Conservation (phyloP, 257 asterid genomes). For the Fraxinus quadrangulata region DNA sequence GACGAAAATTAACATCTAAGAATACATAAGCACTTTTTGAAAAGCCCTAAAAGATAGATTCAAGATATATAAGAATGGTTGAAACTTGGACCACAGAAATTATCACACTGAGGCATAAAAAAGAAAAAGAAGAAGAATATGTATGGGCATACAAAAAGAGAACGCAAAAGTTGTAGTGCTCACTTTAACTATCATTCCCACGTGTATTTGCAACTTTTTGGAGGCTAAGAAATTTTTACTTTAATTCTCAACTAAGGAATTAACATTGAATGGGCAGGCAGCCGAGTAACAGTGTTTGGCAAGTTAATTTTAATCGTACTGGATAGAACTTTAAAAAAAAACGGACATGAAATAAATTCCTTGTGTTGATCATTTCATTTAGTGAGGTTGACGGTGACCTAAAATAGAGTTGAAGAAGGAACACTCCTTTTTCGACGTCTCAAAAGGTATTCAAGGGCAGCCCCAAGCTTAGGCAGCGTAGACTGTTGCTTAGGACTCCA, state of each 20-base stretch:
- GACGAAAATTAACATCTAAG: too few species aligned
- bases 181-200: slow-evolving; percentile 28
- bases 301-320: slow-evolving; percentile 1
- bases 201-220: slow-evolving; percentile 25
- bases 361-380: not conserved
- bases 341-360: too few species aligned
- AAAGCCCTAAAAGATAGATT: slow-evolving; percentile 1
- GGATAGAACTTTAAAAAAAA: too few species aligned
- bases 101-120: slow-evolving; percentile 29
- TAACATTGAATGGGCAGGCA: not conserved
- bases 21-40: not conserved
- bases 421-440: slow-evolving; percentile 29
- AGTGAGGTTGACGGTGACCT: slow-evolving; percentile 24
- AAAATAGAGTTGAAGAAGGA: slow-evolving; percentile 33
- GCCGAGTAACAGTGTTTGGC: too few species aligned
- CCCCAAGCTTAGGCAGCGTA: too few species aligned
- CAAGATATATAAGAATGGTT: not conserved
- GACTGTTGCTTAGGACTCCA: too few species aligned
- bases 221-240: slow-evolving; percentile 8
- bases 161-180: slow-evolving; percentile 19
- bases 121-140: slow-evolving; percentile 29
- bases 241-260: slow-evolving; percentile 16
- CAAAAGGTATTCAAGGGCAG: slow-evolving; percentile 8
- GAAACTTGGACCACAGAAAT: slow-evolving; percentile 31
- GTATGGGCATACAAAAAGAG: slow-evolving; percentile 35